Conservation (phyloP, 176 grass and related monocot species). For the Pontederia crassipes region DNA sequence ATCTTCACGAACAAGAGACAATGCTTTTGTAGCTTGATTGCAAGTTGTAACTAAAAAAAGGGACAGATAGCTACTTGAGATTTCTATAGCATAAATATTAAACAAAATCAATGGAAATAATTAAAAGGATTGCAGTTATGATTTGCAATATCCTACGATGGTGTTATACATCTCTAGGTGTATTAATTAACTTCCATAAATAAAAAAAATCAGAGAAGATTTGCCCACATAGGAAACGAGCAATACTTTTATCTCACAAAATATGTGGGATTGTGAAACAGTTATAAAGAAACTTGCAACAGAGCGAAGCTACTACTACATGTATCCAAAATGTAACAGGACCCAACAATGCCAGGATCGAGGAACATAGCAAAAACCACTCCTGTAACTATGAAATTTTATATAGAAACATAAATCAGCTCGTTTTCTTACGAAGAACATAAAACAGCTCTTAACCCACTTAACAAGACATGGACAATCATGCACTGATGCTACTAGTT, state of each 20-base stretch:
- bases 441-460: too few relatives aligned
- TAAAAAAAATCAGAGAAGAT: neutral
- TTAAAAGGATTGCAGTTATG: neutral
- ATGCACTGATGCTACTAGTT: too few relatives aligned
- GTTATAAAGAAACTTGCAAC: neutral
- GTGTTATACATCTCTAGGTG: neutral
- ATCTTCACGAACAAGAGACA: constrained; percentile 79
- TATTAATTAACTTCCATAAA: neutral
- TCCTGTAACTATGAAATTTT: too few relatives aligned
- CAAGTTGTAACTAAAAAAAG: constrained; percentile 72
- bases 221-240: neutral
- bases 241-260: neutral
- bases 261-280: neutral
- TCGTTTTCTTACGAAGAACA: too few relatives aligned
- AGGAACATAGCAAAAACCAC: too few relatives aligned
- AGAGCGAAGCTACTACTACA: too few relatives aligned
- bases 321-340: too few relatives aligned
- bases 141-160: too few relatives aligned
- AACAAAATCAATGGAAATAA: constrained; percentile 1
- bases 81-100: neutral
- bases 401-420: too few relatives aligned
- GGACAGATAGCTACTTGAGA: neutral
- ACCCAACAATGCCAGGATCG: too few relatives aligned
- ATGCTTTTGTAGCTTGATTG: constrained; percentile 59
- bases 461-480: too few relatives aligned